phyloP scores from a whole-genome alignment of 805 yeast genomes.

The Wickerhamomyces subpelliculosus region DNA sequence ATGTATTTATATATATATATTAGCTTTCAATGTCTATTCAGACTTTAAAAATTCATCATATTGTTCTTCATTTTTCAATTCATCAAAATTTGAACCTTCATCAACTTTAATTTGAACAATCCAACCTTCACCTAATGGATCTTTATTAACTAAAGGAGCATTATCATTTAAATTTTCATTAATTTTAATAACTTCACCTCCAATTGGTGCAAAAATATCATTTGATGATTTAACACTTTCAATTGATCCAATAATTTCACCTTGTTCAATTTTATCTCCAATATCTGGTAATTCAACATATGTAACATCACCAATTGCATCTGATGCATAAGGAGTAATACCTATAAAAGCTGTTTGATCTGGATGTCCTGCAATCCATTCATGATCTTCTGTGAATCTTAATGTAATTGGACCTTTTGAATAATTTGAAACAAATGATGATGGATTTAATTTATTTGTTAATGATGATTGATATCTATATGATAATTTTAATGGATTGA shows the following conservation, averaged over 20 bases:
- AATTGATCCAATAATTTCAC: conserved; percentile 86
- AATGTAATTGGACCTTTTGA: conserved; percentile 25
- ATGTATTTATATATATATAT: too few species aligned
- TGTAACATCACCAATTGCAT: conserved; percentile 95
- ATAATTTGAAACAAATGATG: conserved; percentile 17
- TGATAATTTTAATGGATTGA: conserved; percentile 14
- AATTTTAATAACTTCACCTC: conserved; percentile 67
- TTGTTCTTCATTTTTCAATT: conserved; percentile 50
- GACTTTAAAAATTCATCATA: conserved; percentile 20
- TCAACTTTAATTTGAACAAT: conserved; percentile 66
- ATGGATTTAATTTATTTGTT: conserved; percentile 14
- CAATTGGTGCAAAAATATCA: conserved; percentile 85
- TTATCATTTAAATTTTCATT: conserved; percentile 58
- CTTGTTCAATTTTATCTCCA: conserved; percentile 52
- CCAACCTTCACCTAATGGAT: conserved; percentile 95
- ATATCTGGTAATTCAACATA: conserved; percentile 84
- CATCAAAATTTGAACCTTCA: conserved; percentile 35
- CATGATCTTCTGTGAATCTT: conserved; percentile 84
- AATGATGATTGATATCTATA: conserved; percentile 17
- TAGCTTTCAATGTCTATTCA: too few species aligned
- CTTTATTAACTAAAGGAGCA: conserved; percentile 77
- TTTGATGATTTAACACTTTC: conserved; percentile 93
- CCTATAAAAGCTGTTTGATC: conserved; percentile 88
- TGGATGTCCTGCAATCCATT: conserved; percentile 83
- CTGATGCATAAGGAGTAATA: conserved; percentile 90